These are phyloP conservation scores for Metschnikowia anglica DNA, from an alignment of 805 yeast species.

Conservation along the genomic window DNA sequence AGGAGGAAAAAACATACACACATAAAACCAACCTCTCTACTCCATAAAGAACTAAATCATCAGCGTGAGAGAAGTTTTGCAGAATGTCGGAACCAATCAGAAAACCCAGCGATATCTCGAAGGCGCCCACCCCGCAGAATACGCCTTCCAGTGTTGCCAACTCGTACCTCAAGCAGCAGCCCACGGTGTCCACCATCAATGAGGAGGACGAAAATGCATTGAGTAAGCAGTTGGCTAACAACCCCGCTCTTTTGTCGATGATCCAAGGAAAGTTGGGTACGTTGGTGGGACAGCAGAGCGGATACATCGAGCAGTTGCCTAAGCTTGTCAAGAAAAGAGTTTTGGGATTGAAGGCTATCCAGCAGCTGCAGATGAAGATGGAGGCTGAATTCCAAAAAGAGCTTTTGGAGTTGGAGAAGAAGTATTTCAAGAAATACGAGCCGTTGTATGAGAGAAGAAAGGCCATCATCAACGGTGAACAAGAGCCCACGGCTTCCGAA, in stretches of 20 bases:
- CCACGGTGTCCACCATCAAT: conserved; percentile 60
- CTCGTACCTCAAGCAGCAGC: conserved; percentile 65
- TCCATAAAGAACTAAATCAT: neutral
- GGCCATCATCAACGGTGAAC: conserved; percentile 65
- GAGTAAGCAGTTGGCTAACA: conserved; percentile 57
- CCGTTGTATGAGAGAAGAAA: conserved; percentile 77
- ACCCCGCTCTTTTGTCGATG: conserved; percentile 81
- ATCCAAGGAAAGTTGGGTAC: conserved; percentile 86
- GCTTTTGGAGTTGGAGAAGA: conserved; percentile 80
- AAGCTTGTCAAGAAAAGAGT: conserved; percentile 71
- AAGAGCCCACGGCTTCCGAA: conserved; percentile 78
- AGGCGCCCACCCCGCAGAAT: conserved; percentile 98
- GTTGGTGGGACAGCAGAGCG: conserved; percentile 82
- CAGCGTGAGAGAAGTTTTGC: neutral
- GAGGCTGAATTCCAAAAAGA: conserved; percentile 93
- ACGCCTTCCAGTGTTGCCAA: conserved; percentile 88
- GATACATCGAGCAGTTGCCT: conserved; percentile 79
- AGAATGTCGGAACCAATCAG: conserved; percentile 89
- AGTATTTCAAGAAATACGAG: conserved; percentile 65
- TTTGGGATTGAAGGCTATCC: conserved; percentile 77
- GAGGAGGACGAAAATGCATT: conserved; percentile 45
- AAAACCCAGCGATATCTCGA: conserved; percentile 70
- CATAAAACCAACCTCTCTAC: neutral
- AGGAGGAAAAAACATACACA: neutral
- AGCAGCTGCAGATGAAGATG: conserved; percentile 72